Evolutionary conservation across 2,329 filamentous ascomycete species (phyloP).

Genomic region (Fusarium brevicatenulatum): DNA sequence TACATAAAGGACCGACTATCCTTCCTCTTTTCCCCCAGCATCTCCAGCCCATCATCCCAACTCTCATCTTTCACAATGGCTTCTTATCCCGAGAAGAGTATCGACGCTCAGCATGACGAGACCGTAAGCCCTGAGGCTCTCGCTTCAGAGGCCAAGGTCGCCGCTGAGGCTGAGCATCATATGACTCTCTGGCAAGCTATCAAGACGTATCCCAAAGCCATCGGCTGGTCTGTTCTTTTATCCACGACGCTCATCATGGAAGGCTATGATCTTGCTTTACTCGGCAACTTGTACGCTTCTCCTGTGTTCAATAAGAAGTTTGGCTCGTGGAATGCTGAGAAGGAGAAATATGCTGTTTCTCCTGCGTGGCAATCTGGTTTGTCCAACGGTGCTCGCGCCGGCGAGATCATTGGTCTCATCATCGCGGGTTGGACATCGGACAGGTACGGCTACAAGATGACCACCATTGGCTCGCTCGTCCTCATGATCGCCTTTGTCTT

Average conservation of each 20-base stretch:
- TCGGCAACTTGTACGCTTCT: conserved; percentile 61
- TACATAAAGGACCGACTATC: conserved; percentile 21
- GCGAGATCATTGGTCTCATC: conserved; percentile 65
- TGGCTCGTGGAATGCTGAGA: conserved; percentile 49
- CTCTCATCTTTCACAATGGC: conserved; percentile 37
- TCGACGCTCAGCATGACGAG: conserved; percentile 43
- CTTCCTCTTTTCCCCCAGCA: neutral
- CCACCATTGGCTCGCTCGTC: conserved; percentile 58
- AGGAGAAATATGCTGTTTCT: conserved; percentile 58
- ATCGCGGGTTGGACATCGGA: conserved; percentile 64
- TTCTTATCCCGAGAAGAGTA: conserved; percentile 29
- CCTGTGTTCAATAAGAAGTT: conserved; percentile 58
- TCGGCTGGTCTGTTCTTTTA: conserved; percentile 59
- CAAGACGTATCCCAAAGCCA: conserved; percentile 58
- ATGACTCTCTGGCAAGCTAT: conserved; percentile 55
- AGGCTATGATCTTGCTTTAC: conserved; percentile 61
- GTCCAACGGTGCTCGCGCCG: conserved; percentile 62
- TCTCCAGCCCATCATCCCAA: neutral
- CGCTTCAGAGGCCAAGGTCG: conserved; percentile 53
- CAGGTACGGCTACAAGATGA: conserved; percentile 60
- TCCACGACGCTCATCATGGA: conserved; percentile 62
- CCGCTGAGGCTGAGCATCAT: conserved; percentile 53
- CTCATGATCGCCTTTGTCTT: conserved; percentile 63
- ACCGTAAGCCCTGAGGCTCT: conserved; percentile 39
- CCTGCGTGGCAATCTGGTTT: conserved; percentile 68